A percentile compares a stretch with the other conserved stretches of the same genome.
phyloP scores from a whole-genome alignment of 257 asterid genomes.

The Solanum piurae region DNA sequence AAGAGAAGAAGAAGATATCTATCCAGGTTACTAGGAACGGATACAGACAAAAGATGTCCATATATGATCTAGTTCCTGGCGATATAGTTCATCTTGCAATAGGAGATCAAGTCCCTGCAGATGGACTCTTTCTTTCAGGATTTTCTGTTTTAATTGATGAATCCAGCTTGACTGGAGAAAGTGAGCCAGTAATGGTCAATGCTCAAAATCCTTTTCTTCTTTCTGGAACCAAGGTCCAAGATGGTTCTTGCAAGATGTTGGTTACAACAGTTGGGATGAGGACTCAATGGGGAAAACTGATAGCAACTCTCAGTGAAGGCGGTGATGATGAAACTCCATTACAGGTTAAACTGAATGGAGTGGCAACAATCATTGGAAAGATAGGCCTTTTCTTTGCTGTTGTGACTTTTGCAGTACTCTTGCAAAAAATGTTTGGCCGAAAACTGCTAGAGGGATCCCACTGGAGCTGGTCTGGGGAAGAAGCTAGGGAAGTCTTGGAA shows the following conservation, averaged over 20 bases:
- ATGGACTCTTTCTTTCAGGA: slow-evolving; percentile 13
- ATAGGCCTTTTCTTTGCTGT: slow-evolving; percentile 11
- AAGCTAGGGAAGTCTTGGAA: slow-evolving; percentile 6
- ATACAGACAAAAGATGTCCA: slow-evolving; percentile 4
- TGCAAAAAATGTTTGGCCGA: background rate
- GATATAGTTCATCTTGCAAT: slow-evolving; percentile 11
- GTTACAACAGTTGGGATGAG: slow-evolving; percentile 14
- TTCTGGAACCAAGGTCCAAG: slow-evolving; percentile 12
- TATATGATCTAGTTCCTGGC: slow-evolving; percentile 10
- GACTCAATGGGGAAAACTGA: slow-evolving; percentile 11
- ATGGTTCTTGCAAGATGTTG: slow-evolving; percentile 9
- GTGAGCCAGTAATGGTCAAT: slow-evolving; percentile 8
- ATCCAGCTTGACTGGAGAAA: slow-evolving; percentile 13
- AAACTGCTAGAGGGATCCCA: slow-evolving; percentile 5
- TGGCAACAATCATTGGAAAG: slow-evolving; percentile 8
- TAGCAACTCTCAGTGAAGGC: slow-evolving; percentile 9
- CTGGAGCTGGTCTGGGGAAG: slow-evolving; percentile 10
- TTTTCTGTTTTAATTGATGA: slow-evolving; percentile 9
- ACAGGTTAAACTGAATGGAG: slow-evolving; percentile 10
- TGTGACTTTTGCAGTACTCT: slow-evolving; percentile 1
- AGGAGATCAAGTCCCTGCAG: slow-evolving; percentile 13
- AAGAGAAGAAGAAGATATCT: slow-evolving; percentile 10
- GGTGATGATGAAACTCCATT: slow-evolving; percentile 11
- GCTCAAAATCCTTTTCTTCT: slow-evolving; percentile 10
- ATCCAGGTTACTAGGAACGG: slow-evolving; percentile 8